Percentiles rank a stretch among this genome's conserved stretches.
Conservation (phyloP, 768 basidiomycete genomes). For the Hypholoma sublateritium region DNA sequence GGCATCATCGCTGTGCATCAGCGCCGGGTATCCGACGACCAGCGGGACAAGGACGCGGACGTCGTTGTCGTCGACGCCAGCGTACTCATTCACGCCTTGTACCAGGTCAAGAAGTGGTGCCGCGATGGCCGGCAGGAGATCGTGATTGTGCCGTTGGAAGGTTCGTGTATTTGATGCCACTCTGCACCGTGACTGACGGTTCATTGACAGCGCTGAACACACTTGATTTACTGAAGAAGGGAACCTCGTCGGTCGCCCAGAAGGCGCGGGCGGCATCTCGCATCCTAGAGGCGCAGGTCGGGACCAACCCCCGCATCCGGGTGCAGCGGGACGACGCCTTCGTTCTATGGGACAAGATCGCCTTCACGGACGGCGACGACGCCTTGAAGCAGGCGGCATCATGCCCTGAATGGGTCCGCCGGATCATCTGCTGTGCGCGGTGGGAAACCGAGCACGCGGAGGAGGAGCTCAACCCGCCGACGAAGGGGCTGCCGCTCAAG, state of each 20-base stretch:
- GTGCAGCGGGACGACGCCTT: slow-evolving; percentile 84
- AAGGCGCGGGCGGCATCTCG: slow-evolving; percentile 87
- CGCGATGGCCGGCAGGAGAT: slow-evolving; percentile 75
- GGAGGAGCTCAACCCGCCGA: slow-evolving; percentile 18
- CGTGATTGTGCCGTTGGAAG: slow-evolving; percentile 85
- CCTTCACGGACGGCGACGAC: slow-evolving; percentile 38
- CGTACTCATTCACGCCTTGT: slow-evolving; percentile 74
- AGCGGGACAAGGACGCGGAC: slow-evolving; percentile 68
- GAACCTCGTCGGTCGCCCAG: slow-evolving; percentile 72
- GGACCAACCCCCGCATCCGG: slow-evolving; percentile 75
- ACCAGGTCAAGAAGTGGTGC: slow-evolving; percentile 83
- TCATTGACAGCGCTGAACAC: slow-evolving; percentile 73
- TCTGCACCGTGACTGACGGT: neutral
- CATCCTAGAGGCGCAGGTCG: slow-evolving; percentile 85
- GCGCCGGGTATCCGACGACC: slow-evolving; percentile 27
- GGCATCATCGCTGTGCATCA: slow-evolving; percentile 18
- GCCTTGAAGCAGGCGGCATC: slow-evolving; percentile 25
- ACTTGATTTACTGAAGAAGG: slow-evolving; percentile 91
- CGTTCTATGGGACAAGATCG: slow-evolving; percentile 76
- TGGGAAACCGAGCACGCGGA: slow-evolving; percentile 69
- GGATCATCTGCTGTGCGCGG: slow-evolving; percentile 79
- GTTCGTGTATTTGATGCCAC: slow-evolving; percentile 39
- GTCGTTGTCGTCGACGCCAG: slow-evolving; percentile 80
- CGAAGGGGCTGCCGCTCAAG: slow-evolving; percentile 30
- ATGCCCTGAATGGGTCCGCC: slow-evolving; percentile 83